Conservation (phyloP, 306 rosid species). For the Citrullus mucosospermus region DNA sequence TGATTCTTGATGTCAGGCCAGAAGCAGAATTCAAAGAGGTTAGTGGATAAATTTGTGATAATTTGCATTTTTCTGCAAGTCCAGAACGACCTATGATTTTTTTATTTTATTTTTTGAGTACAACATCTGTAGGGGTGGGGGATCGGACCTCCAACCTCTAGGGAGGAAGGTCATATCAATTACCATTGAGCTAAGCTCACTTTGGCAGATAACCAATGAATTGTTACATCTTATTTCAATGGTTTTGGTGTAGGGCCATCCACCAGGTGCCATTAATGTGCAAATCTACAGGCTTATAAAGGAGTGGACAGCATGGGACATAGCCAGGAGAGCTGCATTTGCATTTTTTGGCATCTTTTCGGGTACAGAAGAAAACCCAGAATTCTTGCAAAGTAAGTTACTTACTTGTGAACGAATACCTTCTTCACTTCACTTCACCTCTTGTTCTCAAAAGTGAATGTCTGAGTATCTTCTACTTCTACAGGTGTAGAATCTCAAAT, state of each 20-base stretch:
- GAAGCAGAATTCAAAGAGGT: conserved; percentile 97
- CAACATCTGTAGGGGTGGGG: too few relatives aligned
- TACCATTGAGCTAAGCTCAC: too few relatives aligned
- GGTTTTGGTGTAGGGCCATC: conserved; percentile 52
- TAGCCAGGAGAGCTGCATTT: conserved; percentile 93
- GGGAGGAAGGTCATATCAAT: too few relatives aligned
- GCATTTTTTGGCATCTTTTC: conserved; percentile 92
- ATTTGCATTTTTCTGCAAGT: background rate
- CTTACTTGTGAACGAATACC: background rate
- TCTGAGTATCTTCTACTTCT: background rate
- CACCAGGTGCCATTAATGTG: conserved; percentile 73
- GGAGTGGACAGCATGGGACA: conserved; percentile 99
- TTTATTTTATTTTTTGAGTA: too few relatives aligned
- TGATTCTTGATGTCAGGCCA: conserved; percentile 91
- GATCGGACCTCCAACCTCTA: too few relatives aligned
- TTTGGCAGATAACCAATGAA: background rate
- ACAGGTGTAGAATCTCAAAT: conserved; percentile 70
- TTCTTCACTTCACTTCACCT: background rate
- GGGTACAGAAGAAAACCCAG: conserved; percentile 98
- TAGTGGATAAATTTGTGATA: background rate
- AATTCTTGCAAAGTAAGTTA: conserved; percentile 52
- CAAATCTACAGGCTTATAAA: conserved; percentile 95
- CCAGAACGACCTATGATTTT: background rate
- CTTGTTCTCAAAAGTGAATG: background rate
- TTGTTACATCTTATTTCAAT: conserved; percentile 4